These are phyloP conservation scores for Rhytidhysteron rufulum DNA, from an alignment of 2,329 filamentous ascomycete species.

Conservation along the genomic window DNA sequence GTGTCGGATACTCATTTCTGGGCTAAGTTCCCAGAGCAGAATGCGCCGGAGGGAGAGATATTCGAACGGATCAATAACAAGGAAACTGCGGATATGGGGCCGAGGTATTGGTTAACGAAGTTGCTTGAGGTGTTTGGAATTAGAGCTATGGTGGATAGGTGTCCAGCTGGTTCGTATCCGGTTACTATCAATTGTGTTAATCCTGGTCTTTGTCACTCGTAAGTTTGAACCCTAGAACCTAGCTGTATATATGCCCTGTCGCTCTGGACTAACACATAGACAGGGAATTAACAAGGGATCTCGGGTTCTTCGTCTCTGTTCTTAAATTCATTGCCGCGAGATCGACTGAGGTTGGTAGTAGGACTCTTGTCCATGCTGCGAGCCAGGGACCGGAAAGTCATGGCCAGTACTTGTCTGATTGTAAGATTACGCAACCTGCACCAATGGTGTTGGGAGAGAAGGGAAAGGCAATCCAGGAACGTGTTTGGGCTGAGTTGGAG, in stretches of 20 bases:
- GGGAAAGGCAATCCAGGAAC: conserved; percentile 31
- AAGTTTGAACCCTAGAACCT: conserved; percentile 7
- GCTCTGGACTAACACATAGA: too few relatives aligned
- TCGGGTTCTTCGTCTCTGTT: conserved; percentile 7
- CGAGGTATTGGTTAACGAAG: conserved; percentile 28
- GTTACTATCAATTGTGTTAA: conserved; percentile 30
- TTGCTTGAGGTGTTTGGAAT: conserved; percentile 25
- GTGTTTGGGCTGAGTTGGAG: conserved; percentile 39
- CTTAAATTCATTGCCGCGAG: conserved; percentile 26
- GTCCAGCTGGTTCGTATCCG: conserved; percentile 13
- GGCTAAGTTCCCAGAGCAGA: conserved; percentile 21
- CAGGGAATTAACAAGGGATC: conserved; percentile 22
- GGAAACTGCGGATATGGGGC: conserved; percentile 8
- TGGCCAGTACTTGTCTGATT: conserved; percentile 40
- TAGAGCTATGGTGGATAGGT: conserved; percentile 17
- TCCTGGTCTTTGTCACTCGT: conserved; percentile 33
- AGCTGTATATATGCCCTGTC: conserved; percentile 2
- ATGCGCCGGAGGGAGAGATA: conserved; percentile 21
- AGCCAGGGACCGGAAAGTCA: conserved; percentile 33
- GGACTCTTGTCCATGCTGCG: conserved; percentile 40
- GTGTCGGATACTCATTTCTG: conserved; percentile 28
- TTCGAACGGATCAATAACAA: conserved; percentile 23
- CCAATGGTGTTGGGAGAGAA: conserved; percentile 33
- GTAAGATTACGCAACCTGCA: conserved; percentile 22
- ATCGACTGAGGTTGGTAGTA: conserved; percentile 37